A percentile compares a stretch with the other conserved stretches of the same genome.
Conservation (phyloP, 2,329 filamentous ascomycete species). For the Neocucurbitaria cava region DNA sequence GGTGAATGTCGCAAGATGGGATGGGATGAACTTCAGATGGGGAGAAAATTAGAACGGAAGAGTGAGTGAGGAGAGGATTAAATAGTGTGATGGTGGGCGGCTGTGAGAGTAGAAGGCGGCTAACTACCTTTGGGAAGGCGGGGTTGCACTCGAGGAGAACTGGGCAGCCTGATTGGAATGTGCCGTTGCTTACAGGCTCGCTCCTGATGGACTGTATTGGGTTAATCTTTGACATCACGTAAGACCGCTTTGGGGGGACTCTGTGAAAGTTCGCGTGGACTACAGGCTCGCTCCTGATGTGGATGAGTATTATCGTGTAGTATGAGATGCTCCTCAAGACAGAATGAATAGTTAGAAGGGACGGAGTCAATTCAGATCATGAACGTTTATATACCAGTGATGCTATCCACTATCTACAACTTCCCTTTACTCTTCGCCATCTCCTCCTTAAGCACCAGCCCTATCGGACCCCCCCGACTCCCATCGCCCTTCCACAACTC, state of each 20-base stretch:
- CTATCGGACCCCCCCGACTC: constrained; percentile 46
- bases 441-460: constrained; percentile 51
- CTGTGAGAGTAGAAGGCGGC: not conserved
- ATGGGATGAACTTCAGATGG: not conserved
- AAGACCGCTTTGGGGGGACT: too few species aligned
- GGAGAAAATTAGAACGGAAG: not conserved
- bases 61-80: not conserved
- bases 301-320: too few species aligned
- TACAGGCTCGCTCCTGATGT: too few species aligned
- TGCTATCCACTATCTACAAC: constrained; percentile 26
- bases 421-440: constrained; percentile 43
- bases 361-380: not conserved
- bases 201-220: too few species aligned
- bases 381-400: not conserved
- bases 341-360: not conserved
- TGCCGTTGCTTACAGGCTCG: not conserved
- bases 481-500: constrained; percentile 48
- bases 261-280: too few species aligned
- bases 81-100: not conserved
- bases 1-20: not conserved
- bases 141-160: not conserved
- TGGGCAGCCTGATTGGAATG: not conserved
- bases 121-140: constrained; percentile 12
- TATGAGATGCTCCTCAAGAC: too few species aligned
- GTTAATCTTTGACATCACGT: too few species aligned